phyloP scores from a whole-genome alignment of 805 yeast species.

The Saturnispora zaruensis region DNA sequence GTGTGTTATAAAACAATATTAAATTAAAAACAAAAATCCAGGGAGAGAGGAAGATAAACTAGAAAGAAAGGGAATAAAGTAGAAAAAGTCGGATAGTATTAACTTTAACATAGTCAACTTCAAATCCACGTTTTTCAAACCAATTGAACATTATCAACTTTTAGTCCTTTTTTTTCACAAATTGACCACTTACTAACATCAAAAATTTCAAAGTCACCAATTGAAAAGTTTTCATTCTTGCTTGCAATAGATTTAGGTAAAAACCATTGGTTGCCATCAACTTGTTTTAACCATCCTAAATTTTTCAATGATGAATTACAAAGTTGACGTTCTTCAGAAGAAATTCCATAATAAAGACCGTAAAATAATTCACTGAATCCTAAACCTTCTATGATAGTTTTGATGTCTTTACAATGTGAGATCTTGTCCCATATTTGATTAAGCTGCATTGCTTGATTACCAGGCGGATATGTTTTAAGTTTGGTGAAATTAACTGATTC shows the following conservation, averaged over 20 bases:
- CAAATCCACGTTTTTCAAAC: neutral
- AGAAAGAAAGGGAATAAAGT: neutral
- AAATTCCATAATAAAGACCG: slow-evolving; percentile 36
- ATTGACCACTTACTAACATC: slow-evolving; percentile 37
- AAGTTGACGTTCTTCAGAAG: slow-evolving; percentile 33
- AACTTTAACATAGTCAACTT: neutral
- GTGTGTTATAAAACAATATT: neutral
- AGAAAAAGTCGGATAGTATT: neutral
- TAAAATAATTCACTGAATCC: slow-evolving; percentile 34
- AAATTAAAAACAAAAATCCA: neutral
- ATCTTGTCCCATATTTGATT: slow-evolving; percentile 27
- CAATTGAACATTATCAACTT: slow-evolving; percentile 23
- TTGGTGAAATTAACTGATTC: slow-evolving; percentile 18
- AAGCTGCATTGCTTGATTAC: slow-evolving; percentile 27
- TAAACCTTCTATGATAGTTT: slow-evolving; percentile 21
- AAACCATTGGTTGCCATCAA: slow-evolving; percentile 24
- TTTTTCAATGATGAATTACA: slow-evolving; percentile 28
- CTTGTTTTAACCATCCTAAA: slow-evolving; percentile 32
- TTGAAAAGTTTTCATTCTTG: slow-evolving; percentile 32
- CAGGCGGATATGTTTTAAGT: slow-evolving; percentile 24
- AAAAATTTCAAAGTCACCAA: slow-evolving; percentile 37
- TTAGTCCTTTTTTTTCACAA: slow-evolving; percentile 33
- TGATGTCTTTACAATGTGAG: slow-evolving; percentile 18
- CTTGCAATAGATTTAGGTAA: slow-evolving; percentile 31
- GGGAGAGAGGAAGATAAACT: neutral